phyloP scores from a whole-genome alignment of 345 rosid species.

The Ceriops tagal region DNA sequence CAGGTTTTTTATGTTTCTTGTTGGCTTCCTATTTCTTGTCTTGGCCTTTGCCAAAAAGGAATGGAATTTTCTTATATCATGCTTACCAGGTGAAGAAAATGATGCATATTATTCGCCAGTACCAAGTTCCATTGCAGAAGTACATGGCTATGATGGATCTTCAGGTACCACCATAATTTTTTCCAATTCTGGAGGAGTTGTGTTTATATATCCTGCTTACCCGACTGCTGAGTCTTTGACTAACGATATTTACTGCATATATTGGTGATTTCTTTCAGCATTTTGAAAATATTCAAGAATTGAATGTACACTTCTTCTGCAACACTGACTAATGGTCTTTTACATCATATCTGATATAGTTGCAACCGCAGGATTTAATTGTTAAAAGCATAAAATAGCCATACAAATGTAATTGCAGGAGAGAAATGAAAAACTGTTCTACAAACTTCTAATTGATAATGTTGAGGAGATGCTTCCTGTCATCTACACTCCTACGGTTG shows the following conservation, averaged over 20 bases:
- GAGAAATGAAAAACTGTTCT: constrained; percentile 77
- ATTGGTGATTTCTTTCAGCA: background rate
- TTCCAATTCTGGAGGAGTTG: background rate
- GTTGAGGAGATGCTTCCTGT: constrained; percentile 96
- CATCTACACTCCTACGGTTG: constrained; percentile 96
- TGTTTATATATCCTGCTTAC: background rate
- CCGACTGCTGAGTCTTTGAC: background rate
- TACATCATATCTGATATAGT: background rate
- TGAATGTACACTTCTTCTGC: background rate
- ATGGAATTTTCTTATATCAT: constrained; percentile 2
- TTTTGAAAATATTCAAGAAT: background rate
- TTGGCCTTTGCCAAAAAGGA: background rate
- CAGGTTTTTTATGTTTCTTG: constrained; percentile 46
- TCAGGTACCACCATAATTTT: constrained; percentile 45
- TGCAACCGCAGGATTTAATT: background rate
- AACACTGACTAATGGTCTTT: background rate
- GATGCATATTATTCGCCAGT: constrained; percentile 79
- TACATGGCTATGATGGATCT: constrained; percentile 99
- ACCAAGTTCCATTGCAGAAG: constrained; percentile 87
- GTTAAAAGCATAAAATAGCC: background rate
- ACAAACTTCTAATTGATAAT: constrained; percentile 82
- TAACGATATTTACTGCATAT: background rate
- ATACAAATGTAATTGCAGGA: constrained; percentile 45
- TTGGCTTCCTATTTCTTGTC: constrained; percentile 4
- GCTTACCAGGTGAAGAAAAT: constrained; percentile 70